Percentiles rank a stretch among this genome's conserved stretches.
These are phyloP conservation scores for Trypanosoma platydactyli DNA, from an alignment of 208 protist species.

Conservation along the genomic window DNA sequence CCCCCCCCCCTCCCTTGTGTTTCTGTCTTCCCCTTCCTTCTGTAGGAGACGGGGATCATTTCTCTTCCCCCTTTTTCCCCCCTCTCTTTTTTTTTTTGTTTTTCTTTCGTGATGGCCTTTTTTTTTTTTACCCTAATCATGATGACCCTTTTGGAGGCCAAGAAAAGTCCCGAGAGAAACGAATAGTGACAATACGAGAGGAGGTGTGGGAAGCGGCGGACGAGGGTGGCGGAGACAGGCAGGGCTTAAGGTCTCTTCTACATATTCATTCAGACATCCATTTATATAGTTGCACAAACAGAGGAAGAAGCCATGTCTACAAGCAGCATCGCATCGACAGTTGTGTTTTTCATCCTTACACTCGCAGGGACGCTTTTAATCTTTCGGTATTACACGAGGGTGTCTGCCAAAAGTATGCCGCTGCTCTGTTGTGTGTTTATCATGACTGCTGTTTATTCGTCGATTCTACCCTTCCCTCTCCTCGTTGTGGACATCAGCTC, in stretches of 20 bases:
- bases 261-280: constrained; percentile 8
- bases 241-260: not conserved
- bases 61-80: constrained; percentile 11
- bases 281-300: not conserved
- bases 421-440: constrained; percentile 66
- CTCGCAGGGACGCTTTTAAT: constrained; percentile 49
- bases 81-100: constrained; percentile 6
- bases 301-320: constrained; percentile 32
- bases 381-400: constrained; percentile 81
- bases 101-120: constrained; percentile 10
- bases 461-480: constrained; percentile 79
- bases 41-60: too few species aligned
- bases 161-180: too few species aligned
- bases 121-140: constrained; percentile 8
- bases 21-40: too few species aligned
- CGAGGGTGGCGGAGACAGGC: too few species aligned
- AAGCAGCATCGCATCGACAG: constrained; percentile 50
- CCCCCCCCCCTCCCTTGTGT: not conserved
- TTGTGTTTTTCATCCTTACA: constrained; percentile 75
- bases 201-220: too few species aligned
- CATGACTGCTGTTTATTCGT: constrained; percentile 76
- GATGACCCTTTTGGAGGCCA: too few species aligned
- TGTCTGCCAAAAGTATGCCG: constrained; percentile 69
- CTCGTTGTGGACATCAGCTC: constrained; percentile 87
- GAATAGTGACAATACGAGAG: too few species aligned